Percentiles rank a stretch among this genome's conserved stretches.
Evolutionary conservation across 202 grass and related monocot genomes (phyloP).

Genomic region (Panicum virgatum): DNA sequence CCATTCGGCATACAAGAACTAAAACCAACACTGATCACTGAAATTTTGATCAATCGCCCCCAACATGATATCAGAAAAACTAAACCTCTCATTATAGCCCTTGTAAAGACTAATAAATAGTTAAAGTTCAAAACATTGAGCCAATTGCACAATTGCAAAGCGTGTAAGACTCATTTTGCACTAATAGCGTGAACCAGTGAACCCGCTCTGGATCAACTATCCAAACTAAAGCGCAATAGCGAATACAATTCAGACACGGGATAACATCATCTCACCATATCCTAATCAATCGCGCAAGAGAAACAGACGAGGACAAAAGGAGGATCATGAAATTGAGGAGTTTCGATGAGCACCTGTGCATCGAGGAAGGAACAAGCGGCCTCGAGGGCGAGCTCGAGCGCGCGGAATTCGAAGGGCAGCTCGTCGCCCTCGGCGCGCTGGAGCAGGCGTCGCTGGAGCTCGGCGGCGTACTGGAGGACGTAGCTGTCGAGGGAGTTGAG

Average conservation of each 20-base stretch:
- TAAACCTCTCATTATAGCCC: background rate
- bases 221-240: background rate
- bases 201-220: background rate
- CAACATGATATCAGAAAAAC: background rate
- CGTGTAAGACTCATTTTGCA: background rate
- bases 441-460: conserved; percentile 86
- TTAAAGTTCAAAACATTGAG: background rate
- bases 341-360: conserved; percentile 55
- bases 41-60: background rate
- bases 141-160: background rate
- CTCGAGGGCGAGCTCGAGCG: conserved; percentile 93
- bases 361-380: conserved; percentile 94
- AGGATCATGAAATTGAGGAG: background rate
- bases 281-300: background rate
- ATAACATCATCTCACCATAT: background rate
- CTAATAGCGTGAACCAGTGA: background rate
- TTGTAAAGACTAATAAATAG: background rate
- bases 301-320: background rate
- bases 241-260: background rate
- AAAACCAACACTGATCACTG: background rate
- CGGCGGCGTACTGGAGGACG: conserved; percentile 89
- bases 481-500: conserved; percentile 91
- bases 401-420: conserved; percentile 92
- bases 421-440: conserved; percentile 61
- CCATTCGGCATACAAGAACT: background rate